Conservation (phyloP, 1,284 basidiomycete genomes). For the Prillingera fragicola region DNA sequence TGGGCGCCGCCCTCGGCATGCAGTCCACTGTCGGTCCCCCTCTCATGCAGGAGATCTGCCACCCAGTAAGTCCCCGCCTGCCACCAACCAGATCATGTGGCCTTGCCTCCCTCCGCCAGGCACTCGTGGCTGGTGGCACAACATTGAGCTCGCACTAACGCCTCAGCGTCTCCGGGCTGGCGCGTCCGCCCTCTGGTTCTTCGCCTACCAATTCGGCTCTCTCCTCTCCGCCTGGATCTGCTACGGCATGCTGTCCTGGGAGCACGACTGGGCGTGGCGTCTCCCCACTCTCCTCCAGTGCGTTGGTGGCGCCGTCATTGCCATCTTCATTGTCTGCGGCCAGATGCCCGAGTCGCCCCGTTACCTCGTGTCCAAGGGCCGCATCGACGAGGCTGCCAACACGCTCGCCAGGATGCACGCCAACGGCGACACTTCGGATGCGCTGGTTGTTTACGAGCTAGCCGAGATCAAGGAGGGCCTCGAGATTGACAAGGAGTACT, state of each 20-base stretch:
- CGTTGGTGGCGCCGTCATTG: conserved; percentile 21
- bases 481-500: no score
- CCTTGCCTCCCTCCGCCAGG: neutral
- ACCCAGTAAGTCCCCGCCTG: conserved; percentile 63
- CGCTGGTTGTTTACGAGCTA: conserved; percentile 23
- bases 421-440: conserved; percentile 19
- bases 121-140: no score
- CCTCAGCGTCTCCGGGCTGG: neutral
- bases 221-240: conserved; percentile 27
- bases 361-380: conserved; percentile 56
- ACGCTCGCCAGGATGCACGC: conserved; percentile 47
- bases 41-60: conserved; percentile 10
- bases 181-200: conserved; percentile 54
- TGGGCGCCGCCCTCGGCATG: conserved; percentile 8
- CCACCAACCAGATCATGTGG: conserved; percentile 57
- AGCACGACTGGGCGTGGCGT: conserved; percentile 38
- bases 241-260: conserved; percentile 20
- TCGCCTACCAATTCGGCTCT: conserved; percentile 64
- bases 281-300: conserved; percentile 63
- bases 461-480: conserved; percentile 49
- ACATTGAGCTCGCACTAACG: no score
- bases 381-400: conserved; percentile 50
- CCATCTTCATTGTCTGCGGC: conserved; percentile 45
- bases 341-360: conserved; percentile 57
- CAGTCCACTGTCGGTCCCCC: conserved; percentile 5